Conservation (phyloP, 2,329 filamentous ascomycete genomes). For the Monilinia fructigena region DNA sequence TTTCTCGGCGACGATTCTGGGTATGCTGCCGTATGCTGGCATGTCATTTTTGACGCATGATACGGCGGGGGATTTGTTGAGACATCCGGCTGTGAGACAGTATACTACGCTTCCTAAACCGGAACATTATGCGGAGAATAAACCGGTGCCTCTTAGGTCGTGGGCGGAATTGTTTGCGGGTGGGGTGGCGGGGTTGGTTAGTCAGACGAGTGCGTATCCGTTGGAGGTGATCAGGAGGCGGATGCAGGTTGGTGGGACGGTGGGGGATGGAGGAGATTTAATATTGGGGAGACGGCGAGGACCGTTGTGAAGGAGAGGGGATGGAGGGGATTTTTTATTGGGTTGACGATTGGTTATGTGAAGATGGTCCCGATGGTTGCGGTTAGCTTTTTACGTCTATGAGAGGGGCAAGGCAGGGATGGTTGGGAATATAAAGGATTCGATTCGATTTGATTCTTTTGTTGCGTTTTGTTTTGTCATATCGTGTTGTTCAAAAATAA, state of each 20-base stretch:
- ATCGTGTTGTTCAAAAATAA: no score
- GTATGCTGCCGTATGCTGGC: slow-evolving; percentile 96
- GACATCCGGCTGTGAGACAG: slow-evolving; percentile 61
- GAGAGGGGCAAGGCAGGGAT: slow-evolving; percentile 61
- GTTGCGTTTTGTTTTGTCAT: no score
- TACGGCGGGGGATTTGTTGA: slow-evolving; percentile 79
- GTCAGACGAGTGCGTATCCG: slow-evolving; percentile 90
- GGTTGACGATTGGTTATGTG: slow-evolving; percentile 89
- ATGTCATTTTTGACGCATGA: slow-evolving; percentile 96
- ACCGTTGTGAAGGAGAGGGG: slow-evolving; percentile 77
- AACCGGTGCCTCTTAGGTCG: slow-evolving; percentile 71
- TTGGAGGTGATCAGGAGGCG: slow-evolving; percentile 86
- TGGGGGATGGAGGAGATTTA: slow-evolving; percentile 79
- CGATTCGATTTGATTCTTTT: background rate
- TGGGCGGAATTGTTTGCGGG: slow-evolving; percentile 87
- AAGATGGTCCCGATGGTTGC: slow-evolving; percentile 92
- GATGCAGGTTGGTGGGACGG: slow-evolving; percentile 95
- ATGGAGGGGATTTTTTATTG: slow-evolving; percentile 82
- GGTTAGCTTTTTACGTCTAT: slow-evolving; percentile 64
- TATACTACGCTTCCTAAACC: slow-evolving; percentile 74
- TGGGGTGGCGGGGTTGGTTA: slow-evolving; percentile 81
- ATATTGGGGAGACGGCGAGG: slow-evolving; percentile 74
- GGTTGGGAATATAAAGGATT: slow-evolving; percentile 60
- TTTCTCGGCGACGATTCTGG: slow-evolving; percentile 89
- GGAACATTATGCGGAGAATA: slow-evolving; percentile 52